phyloP scores from a whole-genome alignment of 2,329 filamentous ascomycete species.

The Hymenoscyphus linearis region DNA sequence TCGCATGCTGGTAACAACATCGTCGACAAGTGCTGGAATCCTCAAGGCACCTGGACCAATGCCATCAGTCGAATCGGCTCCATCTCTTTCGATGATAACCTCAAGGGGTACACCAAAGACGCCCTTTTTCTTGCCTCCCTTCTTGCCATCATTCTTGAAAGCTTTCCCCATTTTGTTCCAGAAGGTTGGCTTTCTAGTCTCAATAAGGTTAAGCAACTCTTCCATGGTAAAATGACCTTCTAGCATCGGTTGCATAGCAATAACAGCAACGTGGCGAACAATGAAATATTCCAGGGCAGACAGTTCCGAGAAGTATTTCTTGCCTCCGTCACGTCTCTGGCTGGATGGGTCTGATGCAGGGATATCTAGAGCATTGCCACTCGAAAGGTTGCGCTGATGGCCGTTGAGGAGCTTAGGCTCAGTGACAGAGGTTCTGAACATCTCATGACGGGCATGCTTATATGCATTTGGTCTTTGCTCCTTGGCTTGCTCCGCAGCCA shows the following conservation, averaged over 20 bases:
- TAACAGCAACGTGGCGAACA: slow-evolving; percentile 86
- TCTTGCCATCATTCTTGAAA: slow-evolving; percentile 79
- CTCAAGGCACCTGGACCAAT: slow-evolving; percentile 87
- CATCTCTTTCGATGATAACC: slow-evolving; percentile 83
- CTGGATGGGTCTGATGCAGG: slow-evolving; percentile 48
- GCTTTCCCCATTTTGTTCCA: slow-evolving; percentile 98
- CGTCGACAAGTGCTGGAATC: slow-evolving; percentile 91
- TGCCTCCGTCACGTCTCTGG: slow-evolving; percentile 39
- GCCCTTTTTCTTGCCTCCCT: slow-evolving; percentile 82
- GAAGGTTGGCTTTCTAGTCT: slow-evolving; percentile 88
- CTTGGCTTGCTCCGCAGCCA: slow-evolving; percentile 89
- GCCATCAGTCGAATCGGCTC: slow-evolving; percentile 95
- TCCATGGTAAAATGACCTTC: slow-evolving; percentile 90
- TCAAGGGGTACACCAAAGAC: slow-evolving; percentile 90
- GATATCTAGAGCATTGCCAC: slow-evolving; percentile 47
- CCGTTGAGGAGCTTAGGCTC: slow-evolving; percentile 64
- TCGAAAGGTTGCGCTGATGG: slow-evolving; percentile 62
- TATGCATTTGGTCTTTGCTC: slow-evolving; percentile 82
- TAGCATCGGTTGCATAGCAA: slow-evolving; percentile 90
- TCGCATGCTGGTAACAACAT: slow-evolving; percentile 88
- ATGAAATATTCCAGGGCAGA: slow-evolving; percentile 97
- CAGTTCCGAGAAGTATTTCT: slow-evolving; percentile 93
- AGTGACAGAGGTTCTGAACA: slow-evolving; percentile 50
- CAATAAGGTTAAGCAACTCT: slow-evolving; percentile 86
- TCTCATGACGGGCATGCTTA: slow-evolving; percentile 65